Evolutionary conservation across 2,329 filamentous ascomycete species (phyloP).

Genomic region (Scedosporium minutisporum): DNA sequence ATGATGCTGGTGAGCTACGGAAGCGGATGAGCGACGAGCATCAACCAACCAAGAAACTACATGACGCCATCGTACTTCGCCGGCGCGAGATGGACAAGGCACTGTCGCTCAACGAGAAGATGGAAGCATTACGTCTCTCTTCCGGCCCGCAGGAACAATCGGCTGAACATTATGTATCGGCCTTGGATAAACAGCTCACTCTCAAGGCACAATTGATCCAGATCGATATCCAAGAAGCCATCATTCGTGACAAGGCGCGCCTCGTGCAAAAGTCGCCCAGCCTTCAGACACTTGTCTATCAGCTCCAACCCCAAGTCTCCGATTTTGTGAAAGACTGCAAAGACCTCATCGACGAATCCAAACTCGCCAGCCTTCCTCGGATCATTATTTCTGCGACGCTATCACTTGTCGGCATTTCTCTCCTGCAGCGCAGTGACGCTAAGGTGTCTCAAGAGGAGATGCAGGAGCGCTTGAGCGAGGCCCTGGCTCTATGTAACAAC

Average conservation of each 20-base stretch:
- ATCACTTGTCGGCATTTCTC: too few relatives aligned
- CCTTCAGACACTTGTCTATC: neutral
- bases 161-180: neutral
- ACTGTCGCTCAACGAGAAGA: neutral
- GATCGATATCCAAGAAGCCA: neutral
- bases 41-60: slow-evolving; percentile 8
- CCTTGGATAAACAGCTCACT: neutral
- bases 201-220: neutral
- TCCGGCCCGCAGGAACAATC: neutral
- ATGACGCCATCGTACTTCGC: slow-evolving; percentile 1
- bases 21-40: neutral
- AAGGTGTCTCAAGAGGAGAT: neutral
- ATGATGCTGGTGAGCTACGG: neutral
- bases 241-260: neutral
- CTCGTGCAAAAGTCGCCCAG: neutral
- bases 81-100: neutral
- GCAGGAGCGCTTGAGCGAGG: neutral
- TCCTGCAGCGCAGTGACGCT: neutral
- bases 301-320: neutral
- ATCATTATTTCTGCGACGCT: too few relatives aligned
- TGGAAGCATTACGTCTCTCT: neutral
- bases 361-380: too few relatives aligned
- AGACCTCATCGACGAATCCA: too few relatives aligned
- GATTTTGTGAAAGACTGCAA: too few relatives aligned
- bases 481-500: neutral